Evolutionary conservation across 2,329 filamentous ascomycete genomes (phyloP), one percentile per base, ranked within the genome.

Genomic region (Coniochaeta hoffmannii): DNA sequence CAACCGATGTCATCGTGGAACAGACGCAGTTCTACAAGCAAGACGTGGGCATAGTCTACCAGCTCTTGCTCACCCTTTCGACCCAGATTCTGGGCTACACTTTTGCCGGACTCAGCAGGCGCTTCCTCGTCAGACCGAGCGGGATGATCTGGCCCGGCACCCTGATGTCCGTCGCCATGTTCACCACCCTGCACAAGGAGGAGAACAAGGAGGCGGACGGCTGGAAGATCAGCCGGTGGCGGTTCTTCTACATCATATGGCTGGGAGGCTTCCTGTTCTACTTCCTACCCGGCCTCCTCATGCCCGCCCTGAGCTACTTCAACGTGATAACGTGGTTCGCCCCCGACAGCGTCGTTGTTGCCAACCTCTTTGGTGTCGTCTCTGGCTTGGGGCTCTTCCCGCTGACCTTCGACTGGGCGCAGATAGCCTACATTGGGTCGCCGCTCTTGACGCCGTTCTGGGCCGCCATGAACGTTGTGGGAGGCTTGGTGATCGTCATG

Each of bases 71-170:
- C 41, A 94, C 88, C 0, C 78, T 96, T 15, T 94, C 90, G 2
- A 94, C 90, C 0, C 90, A 96, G 67, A 89, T 94, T 28, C 74
- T 95, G 32, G 90, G 90, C 14, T 95, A 95, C 68, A 86, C 90
- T 3, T 90, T 96, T 67, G 90, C 90, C 52, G 90, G 90, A 1
- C 76, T 96, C 44, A 89, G 89, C 1, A 79, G 90, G 56, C 83
- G 88, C 52, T 94, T 91, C 67, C 78, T 96, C 4, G 90, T 96
- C 28, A 83, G 89, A 26, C 90, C 90, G 0, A 89, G 88, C 59
- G 89, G 89, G 57, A 95, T 96, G 88, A 90, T 96, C 50, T 96
- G 90, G 90, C 90, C 90, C 1, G 87, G 88, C 22, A 95, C 90
- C 0, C 76, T 96, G 52, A 91, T 93, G 79, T 93, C 90, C 19